Base-by-base conservation (phyloP, 2,329 filamentous ascomycete species). In the Pseudodiploospora longispora region DNA sequence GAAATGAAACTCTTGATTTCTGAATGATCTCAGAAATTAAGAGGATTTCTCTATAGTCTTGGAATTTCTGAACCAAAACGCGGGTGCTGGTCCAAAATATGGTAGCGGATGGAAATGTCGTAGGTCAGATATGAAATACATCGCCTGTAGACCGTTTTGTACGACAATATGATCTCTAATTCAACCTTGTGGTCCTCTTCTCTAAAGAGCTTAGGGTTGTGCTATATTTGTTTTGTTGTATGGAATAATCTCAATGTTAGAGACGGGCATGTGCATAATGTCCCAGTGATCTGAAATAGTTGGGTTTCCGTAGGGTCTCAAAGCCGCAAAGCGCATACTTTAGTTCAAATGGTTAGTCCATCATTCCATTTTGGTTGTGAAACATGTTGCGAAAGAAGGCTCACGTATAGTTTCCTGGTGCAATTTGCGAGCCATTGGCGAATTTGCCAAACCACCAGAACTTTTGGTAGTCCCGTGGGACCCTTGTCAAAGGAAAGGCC, bases 401-500 rank as follows among this genome's bases (percentile, higher is more conserved):
- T 57, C 34, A 68, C 66, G 60, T 66, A 44, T 70, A 70, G 33
- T 64, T 63, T 2, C 67, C 67, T 2, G 65, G 63, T 3, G 55
- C 50, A 36, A 70, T 68, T 34, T 60, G 59, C 6, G 64, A 61
- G 4, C 66, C 67, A 43, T 70, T 67, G 9, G 66, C 62, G 10
- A 69, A 57, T 43, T 63, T 63, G 4, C 67, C 66, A 12, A 70
- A 65, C 67, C 67, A 70, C 60, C 63, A 69, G 38, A 63, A 65
- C 32, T 57, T 57, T 5, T 52, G 47, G 29, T 59, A 60, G 2
- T 59, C 59, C 4, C 67, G 59, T 2, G 61, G 55, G 6, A 64
- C 55, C 3, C 61, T 55, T 10, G 50, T 57, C 10, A 65, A 45
- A 0, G 67, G 67, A 44, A 70, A 68, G 1, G 65, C 43, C 8